Evolutionary conservation across 805 yeast species (phyloP), one percentile per base, ranked within the genome.

Genomic region (Lipomyces orientalis): DNA sequence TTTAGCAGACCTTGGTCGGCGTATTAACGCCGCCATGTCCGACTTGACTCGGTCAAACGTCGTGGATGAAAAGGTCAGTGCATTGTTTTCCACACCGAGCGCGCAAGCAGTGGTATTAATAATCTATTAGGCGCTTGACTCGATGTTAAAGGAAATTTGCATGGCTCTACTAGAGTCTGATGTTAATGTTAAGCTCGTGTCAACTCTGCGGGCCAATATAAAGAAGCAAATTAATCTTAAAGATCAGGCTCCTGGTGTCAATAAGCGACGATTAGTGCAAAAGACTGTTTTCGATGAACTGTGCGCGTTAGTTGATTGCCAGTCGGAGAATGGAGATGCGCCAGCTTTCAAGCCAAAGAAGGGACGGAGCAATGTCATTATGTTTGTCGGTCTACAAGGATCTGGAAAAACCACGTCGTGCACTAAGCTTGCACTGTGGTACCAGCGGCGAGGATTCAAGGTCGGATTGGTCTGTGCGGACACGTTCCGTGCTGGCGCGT

Each of bases 401-500:
- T 95, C 98, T 12, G 99, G 99, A 85, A 95, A 95, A 78, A 95
- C 99, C 39, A 95, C 99, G 0, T 88, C 97, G 1, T 93, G 98
- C 87, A 95, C 99, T 1, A 95, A 95, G 58, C 58, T 68, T 34
- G 99, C 99, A 0, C 97, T 92, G 1, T 93, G 91, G 77, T 95
- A 95, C 78, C 94, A 93, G 76, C 87, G 93, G 76, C 84, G 98
- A 76, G 98, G 98, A 1, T 92, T 88, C 80, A 93, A 93, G 77
- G 97, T 92, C 58, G 98, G 98, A 62, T 83, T 95, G 76, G 98
- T 95, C 33, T 95, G 99, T 86, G 99, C 99, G 1, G 99, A 95
- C 82, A 95, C 99, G 37, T 95, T 94, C 84, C 88, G 99, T 84
- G 99, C 99, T 49, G 99, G 99, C 84, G 99, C 99, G 1, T 94